Conservation (phyloP, 2,329 filamentous ascomycete genomes). For the Coniosporium tulheliwenetii region DNA sequence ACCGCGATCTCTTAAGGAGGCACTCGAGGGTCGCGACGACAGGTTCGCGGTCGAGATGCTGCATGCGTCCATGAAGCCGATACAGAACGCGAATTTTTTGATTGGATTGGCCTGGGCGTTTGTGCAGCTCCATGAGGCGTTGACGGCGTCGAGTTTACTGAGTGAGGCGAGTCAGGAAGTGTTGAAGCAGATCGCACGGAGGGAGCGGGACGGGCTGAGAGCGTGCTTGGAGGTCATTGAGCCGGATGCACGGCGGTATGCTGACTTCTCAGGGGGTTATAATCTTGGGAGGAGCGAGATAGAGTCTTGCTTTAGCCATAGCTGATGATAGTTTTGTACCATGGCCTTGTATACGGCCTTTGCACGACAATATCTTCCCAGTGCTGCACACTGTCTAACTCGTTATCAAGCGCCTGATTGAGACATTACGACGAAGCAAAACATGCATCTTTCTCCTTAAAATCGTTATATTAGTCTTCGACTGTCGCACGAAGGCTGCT, state of each 20-base stretch:
- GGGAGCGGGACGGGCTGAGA: constrained; percentile 2
- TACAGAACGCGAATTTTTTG: constrained; percentile 11
- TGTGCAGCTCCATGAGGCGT: constrained; percentile 11
- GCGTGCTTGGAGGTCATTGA: constrained; percentile 3
- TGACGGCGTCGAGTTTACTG: constrained; percentile 1
- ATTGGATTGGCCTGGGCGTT: constrained; percentile 19
- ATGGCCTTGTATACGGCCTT: too few species aligned
- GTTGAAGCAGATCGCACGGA: constrained; percentile 1
- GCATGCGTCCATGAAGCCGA: constrained; percentile 9
- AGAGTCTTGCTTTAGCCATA: background rate
- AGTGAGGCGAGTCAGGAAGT: constrained; percentile 1
- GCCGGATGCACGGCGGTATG: background rate
- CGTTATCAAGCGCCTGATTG: too few species aligned
- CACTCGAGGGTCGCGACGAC: constrained; percentile 7
- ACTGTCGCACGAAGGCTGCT: too few species aligned
- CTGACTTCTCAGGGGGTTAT: constrained; percentile 2
- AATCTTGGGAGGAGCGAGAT: constrained; percentile 1
- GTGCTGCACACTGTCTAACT: too few species aligned
- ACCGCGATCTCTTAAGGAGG: constrained; percentile 12
- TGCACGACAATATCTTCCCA: too few species aligned
- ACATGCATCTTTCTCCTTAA: too few species aligned
- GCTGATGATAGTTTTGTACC: background rate
- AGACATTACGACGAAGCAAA: too few species aligned
- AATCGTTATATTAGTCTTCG: too few species aligned
- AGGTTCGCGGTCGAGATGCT: constrained; percentile 12